Evolutionary conservation across 2,329 filamentous ascomycete species (phyloP), one percentile per base, ranked within the genome.

Genomic region (Colletotrichum sp.): DNA sequence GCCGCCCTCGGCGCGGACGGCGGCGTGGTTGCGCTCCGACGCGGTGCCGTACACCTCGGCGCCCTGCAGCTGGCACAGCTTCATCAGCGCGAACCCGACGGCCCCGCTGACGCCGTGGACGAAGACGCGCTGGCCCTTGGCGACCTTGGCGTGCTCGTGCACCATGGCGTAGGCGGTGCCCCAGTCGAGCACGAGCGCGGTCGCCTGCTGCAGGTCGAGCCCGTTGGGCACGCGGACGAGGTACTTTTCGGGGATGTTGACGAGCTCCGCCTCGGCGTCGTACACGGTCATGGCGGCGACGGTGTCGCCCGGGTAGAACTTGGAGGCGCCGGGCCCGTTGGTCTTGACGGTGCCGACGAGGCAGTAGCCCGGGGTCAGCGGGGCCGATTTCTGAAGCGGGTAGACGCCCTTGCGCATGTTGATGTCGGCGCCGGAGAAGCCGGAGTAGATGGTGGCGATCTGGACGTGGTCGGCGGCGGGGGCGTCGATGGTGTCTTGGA

Each of bases 51-150:
- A 89, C 18, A 89, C 85, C 21, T 83, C 82, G 26, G 88, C 88
- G 26, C 88, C 88, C 62, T 84, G 81, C 6, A 86, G 79, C 66
- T 84, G 83, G 77, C 85, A 86, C 5, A 90, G 81, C 2, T 80
- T 82, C 81, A 87, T 84, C 26, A 86, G 55, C 1, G 85, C 88
- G 69, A 83, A 86, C 21, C 88, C 88, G 2, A 90, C 88, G 9
- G 88, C 87, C 34, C 88, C 88, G 76, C 87, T 89, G 28, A 89
- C 80, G 44, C 88, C 87, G 79, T 90, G 89, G 21, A 90, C 80
- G 78, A 90, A 90, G 60, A 90, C 87, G 26, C 85, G 84, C 71
- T 88, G 84, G 34, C 87, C 88, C 32, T 82, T 81, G 1, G 80
- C 65, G 3, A 90, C 86, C 36, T 85, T 83, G 5, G 86, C 87